Percentiles rank a stretch among this genome's conserved stretches.
These are phyloP conservation scores for Gonapodya sp. DNA, from an alignment of 192 early-diverging fungal genomes.

Conservation along the genomic window DNA sequence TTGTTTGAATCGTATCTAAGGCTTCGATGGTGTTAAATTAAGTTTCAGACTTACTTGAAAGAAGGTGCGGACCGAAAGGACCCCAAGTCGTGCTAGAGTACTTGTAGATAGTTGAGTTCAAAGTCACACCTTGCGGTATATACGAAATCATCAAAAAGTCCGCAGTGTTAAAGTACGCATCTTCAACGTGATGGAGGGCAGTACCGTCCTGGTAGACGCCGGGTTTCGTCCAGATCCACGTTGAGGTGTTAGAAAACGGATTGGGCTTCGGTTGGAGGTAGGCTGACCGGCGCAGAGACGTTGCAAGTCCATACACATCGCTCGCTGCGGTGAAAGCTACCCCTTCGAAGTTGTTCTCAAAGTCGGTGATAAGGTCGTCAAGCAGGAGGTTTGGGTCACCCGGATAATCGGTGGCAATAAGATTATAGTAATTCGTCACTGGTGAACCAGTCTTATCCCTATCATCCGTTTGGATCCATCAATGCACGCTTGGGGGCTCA, in stretches of 20 bases:
- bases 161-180: not conserved
- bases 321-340: not conserved
- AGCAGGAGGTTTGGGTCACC: not conserved
- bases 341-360: not conserved
- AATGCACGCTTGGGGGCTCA: no score
- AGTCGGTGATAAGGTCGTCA: not conserved
- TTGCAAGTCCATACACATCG: not conserved
- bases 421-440: not conserved
- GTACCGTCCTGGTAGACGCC: not conserved
- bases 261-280: not conserved
- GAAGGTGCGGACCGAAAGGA: not conserved
- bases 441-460: not conserved
- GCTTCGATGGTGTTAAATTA: not conserved
- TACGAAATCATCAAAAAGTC: conserved; percentile 2
- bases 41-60: not conserved
- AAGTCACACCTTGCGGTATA: not conserved
- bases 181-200: not conserved
- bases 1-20: not conserved
- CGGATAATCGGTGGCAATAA: not conserved
- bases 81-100: not conserved
- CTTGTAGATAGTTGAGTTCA: not conserved
- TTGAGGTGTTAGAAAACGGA: not conserved
- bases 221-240: not conserved
- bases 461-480: no score
- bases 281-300: not conserved